Evolutionary conservation across 169 alveolate genomes (phyloP), one percentile per base, ranked within the genome.

Genomic region (Besnoitia besnoiti): DNA sequence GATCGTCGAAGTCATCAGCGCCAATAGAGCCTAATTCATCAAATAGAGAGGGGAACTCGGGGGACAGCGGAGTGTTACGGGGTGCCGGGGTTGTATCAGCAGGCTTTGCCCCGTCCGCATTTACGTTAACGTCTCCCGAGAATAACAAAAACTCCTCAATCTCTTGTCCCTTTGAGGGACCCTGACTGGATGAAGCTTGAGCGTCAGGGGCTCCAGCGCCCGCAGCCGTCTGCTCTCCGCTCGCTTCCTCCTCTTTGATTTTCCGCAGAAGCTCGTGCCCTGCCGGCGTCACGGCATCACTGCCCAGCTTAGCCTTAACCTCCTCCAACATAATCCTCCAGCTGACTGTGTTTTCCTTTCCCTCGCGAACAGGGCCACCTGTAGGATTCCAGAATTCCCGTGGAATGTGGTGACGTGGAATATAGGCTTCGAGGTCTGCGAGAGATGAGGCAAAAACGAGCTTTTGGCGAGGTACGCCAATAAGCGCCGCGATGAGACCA

Each of bases 361-460:
- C 77, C 44, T 62, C 50, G 5, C 77, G 76, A 30, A 87, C 92
- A 77, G 79, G 55, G 46, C 76, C 35, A 16, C 92, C 92, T n/a
- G 42, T 62, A 27, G 92, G 85, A n/a, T 87, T 87, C 40, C 92
- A 61, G 92, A 87, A 87, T 85, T 87, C 92, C 35, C 44, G 0
- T 39, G 92, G 92, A 5, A 87, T 75, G 73, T 87, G n/a, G 19
- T 87, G 40, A 8, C 27, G 85, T 5, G 76, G 61, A 73, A 87
- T 87, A 33, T n/a, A 62, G 39, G n/a, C 3, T n/a, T 40, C 73
- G 35, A 87, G 85, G 44, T 62, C 73, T 5, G 30, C 12, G 44
- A 73, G 62, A 30, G 16, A 42, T 7, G 85, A 40, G 27, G 77
- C 50, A 10, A 75, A 46, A 5, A 47, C 85, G 30, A 87, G 76